These are phyloP conservation scores for Osmanthus fragrans DNA, from an alignment of 257 asterid genomes.

Conservation along the genomic window DNA sequence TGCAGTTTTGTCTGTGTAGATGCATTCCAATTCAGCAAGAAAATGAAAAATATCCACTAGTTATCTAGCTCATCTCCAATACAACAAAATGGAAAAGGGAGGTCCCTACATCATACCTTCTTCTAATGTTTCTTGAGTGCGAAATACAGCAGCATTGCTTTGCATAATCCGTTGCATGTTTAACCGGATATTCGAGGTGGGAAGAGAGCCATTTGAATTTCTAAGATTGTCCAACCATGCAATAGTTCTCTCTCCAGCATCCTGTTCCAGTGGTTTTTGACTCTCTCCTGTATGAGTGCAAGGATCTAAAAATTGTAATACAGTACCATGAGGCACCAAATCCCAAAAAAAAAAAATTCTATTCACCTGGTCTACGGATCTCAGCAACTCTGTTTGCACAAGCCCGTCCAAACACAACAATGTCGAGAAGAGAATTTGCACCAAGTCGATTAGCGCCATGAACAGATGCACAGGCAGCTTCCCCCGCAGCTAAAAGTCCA, in stretches of 20 bases:
- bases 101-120: slow-evolving; percentile 60
- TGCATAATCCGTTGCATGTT: slow-evolving; percentile 97
- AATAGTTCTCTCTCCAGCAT: slow-evolving; percentile 89
- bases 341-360: background rate
- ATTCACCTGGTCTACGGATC: slow-evolving; percentile 72
- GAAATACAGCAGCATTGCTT: slow-evolving; percentile 97
- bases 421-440: slow-evolving; percentile 96
- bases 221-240: slow-evolving; percentile 97
- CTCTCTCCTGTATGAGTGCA: slow-evolving; percentile 59
- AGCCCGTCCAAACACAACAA: slow-evolving; percentile 98
- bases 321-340: slow-evolving; percentile 1
- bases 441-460: slow-evolving; percentile 99
- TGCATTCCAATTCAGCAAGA: background rate
- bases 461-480: slow-evolving; percentile 98
- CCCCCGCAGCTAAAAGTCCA: slow-evolving; percentile 98
- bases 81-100: slow-evolving; percentile 4
- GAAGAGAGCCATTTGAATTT: slow-evolving; percentile 85
- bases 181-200: slow-evolving; percentile 86
- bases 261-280: slow-evolving; percentile 77
- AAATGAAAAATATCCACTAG: background rate
- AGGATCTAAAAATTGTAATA: slow-evolving; percentile 22
- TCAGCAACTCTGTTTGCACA: slow-evolving; percentile 97
- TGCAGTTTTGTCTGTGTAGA: too few species aligned
- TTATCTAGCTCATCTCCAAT: background rate
- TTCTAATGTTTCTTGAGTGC: slow-evolving; percentile 94